Conservation (phyloP, 2,329 filamentous ascomycete species). For the Penicillium griseofulvum region DNA sequence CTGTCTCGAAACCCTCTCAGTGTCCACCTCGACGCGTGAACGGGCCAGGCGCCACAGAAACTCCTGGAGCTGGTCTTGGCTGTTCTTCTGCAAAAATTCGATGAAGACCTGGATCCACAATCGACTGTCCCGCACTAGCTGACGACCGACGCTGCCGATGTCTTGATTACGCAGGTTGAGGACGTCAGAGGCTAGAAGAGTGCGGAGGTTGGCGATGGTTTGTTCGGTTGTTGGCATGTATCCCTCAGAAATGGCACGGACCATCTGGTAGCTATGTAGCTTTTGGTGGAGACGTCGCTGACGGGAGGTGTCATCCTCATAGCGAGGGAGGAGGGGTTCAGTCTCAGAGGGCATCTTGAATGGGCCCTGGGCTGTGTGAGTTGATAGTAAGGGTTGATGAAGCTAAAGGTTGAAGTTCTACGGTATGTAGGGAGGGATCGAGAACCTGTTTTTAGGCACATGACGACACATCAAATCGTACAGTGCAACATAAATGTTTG, state of each 20-base stretch:
- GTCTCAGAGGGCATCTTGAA: slow-evolving; percentile 56
- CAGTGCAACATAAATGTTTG: neutral
- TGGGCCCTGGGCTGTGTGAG: neutral
- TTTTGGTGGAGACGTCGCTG: slow-evolving; percentile 81
- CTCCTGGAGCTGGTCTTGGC: slow-evolving; percentile 81
- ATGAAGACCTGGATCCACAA: slow-evolving; percentile 77
- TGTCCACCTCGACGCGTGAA: slow-evolving; percentile 67
- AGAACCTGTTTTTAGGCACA: slow-evolving; percentile 13
- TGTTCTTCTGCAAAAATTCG: slow-evolving; percentile 81
- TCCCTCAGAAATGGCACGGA: slow-evolving; percentile 74
- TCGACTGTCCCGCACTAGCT: slow-evolving; percentile 68
- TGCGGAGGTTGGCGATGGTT: slow-evolving; percentile 72
- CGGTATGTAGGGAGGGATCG: neutral
- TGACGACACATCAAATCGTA: slow-evolving; percentile 8
- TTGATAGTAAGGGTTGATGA: neutral
- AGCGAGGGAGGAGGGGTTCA: slow-evolving; percentile 76
- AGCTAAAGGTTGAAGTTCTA: neutral
- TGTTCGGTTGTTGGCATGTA: slow-evolving; percentile 94
- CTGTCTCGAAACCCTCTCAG: slow-evolving; percentile 60
- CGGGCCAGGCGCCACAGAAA: slow-evolving; percentile 82
- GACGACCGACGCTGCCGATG: slow-evolving; percentile 73
- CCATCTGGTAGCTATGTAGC: slow-evolving; percentile 89
- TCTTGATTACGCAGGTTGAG: slow-evolving; percentile 72
- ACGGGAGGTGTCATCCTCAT: slow-evolving; percentile 68
- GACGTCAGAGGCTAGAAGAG: slow-evolving; percentile 72